Conservation (phyloP, 2,329 filamentous ascomycete species). For the Hymenoscyphus fructigenus region DNA sequence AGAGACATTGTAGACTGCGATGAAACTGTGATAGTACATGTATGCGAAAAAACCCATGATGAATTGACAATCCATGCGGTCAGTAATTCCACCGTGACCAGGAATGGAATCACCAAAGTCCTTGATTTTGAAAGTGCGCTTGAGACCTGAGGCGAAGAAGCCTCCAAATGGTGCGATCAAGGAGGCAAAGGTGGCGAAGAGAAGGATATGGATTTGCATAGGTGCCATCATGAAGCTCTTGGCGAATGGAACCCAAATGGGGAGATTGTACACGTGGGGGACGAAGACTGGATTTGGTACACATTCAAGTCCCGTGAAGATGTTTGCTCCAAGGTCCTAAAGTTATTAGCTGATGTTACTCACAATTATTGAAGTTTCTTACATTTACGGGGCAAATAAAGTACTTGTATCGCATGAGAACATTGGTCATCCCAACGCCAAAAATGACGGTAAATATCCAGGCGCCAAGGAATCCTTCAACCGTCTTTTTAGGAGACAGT, state of each 20-base stretch:
- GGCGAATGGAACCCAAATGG: slow-evolving; percentile 69
- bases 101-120: slow-evolving; percentile 98
- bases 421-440: slow-evolving; percentile 75
- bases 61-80: slow-evolving; percentile 99
- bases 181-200: slow-evolving; percentile 90
- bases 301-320: slow-evolving; percentile 88
- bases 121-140: slow-evolving; percentile 99
- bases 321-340: slow-evolving; percentile 82
- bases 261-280: slow-evolving; percentile 70
- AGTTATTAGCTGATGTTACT: slow-evolving; percentile 19
- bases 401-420: slow-evolving; percentile 89
- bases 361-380: slow-evolving; percentile 33
- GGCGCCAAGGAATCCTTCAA: slow-evolving; percentile 93
- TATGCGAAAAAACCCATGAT: slow-evolving; percentile 99
- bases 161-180: slow-evolving; percentile 96
- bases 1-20: slow-evolving; percentile 81
- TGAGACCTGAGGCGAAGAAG: slow-evolving; percentile 96
- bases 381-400: slow-evolving; percentile 97
- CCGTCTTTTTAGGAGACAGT: slow-evolving; percentile 97
- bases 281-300: slow-evolving; percentile 89
- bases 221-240: slow-evolving; percentile 75
- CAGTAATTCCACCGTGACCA: slow-evolving; percentile 95
- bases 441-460: slow-evolving; percentile 95
- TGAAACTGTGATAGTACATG: slow-evolving; percentile 98
- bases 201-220: slow-evolving; percentile 89